Percentiles rank a stretch among this genome's conserved stretches.
phyloP scores from a whole-genome alignment of 1,139 yeast species.

The Magnusiomyces magnusii region DNA sequence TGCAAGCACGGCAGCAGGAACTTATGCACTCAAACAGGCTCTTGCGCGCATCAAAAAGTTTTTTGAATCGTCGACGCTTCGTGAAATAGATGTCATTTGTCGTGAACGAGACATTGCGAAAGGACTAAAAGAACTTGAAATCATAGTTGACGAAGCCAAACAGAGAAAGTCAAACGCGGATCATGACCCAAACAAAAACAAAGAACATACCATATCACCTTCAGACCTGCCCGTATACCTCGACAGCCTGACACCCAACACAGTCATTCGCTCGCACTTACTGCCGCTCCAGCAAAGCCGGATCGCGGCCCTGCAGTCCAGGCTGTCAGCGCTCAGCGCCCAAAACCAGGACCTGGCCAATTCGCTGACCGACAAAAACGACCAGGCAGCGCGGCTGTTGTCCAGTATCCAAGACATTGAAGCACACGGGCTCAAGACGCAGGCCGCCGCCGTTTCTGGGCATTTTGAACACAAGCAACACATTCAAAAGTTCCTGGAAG shows the following conservation, averaged over 20 bases:
- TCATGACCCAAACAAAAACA: neutral
- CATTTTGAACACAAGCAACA: neutral
- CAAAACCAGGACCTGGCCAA: neutral
- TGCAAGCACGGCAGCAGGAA: conserved; percentile 45
- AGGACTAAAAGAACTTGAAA: conserved; percentile 61
- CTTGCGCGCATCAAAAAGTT: conserved; percentile 52
- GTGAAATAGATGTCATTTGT: conserved; percentile 61
- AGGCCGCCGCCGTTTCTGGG: neutral
- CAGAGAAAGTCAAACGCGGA: conserved; percentile 25
- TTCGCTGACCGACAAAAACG: neutral
- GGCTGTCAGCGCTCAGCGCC: conserved; percentile 15
- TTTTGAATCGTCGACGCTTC: conserved; percentile 50
- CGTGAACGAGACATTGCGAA: conserved; percentile 50
- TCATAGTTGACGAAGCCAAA: conserved; percentile 49
- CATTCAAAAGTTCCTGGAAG: neutral
- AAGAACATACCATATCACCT: neutral
- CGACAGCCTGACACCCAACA: conserved; percentile 29
- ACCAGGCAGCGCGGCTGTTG: neutral
- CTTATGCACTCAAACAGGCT: conserved; percentile 47
- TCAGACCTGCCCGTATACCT: conserved; percentile 25
- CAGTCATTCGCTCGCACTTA: conserved; percentile 28
- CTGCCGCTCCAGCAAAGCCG: conserved; percentile 21
- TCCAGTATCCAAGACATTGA: neutral
- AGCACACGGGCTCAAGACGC: neutral
- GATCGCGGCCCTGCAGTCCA: conserved; percentile 21